These are phyloP conservation scores for Coleophoma eucalyptorum DNA, from an alignment of 2,329 filamentous ascomycete genomes.

Conservation along the genomic window DNA sequence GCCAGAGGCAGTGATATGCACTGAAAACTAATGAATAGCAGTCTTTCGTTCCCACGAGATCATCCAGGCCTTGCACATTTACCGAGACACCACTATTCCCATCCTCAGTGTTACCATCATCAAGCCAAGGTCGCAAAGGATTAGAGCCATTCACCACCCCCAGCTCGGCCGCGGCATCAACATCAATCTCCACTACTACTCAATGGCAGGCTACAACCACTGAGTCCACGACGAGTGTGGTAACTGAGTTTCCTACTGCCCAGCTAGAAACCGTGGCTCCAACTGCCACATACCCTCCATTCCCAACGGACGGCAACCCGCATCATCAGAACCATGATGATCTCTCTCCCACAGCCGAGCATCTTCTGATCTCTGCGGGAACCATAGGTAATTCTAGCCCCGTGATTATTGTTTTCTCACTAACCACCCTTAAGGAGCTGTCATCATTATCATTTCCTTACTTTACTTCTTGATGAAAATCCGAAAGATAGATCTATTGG, in stretches of 20 bases:
- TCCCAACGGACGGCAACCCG: neutral
- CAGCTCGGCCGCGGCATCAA: neutral
- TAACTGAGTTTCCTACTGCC: neutral
- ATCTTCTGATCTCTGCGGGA: slow-evolving; percentile 22
- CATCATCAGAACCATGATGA: slow-evolving; percentile 1
- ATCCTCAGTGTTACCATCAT: neutral
- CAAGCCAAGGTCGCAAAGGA: neutral
- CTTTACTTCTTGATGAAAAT: slow-evolving; percentile 21
- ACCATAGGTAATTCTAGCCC: slow-evolving; percentile 18
- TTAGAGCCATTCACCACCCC: neutral
- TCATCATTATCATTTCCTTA: slow-evolving; percentile 20
- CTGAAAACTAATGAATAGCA: neutral
- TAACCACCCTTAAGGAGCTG: slow-evolving; percentile 16
- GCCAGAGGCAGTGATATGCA: neutral
- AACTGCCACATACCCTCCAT: neutral
- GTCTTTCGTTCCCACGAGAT: neutral
- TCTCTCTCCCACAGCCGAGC: slow-evolving; percentile 18
- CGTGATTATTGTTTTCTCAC: neutral
- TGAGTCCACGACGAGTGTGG: neutral
- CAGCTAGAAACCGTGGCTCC: neutral
- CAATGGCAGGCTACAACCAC: neutral
- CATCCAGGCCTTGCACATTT: neutral
- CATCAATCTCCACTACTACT: neutral
- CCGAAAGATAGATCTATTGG: slow-evolving; percentile 16
- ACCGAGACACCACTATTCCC: neutral